Evolutionary conservation across 2,329 filamentous ascomycete species (phyloP).

Genomic region (Metarhizium humberi): DNA sequence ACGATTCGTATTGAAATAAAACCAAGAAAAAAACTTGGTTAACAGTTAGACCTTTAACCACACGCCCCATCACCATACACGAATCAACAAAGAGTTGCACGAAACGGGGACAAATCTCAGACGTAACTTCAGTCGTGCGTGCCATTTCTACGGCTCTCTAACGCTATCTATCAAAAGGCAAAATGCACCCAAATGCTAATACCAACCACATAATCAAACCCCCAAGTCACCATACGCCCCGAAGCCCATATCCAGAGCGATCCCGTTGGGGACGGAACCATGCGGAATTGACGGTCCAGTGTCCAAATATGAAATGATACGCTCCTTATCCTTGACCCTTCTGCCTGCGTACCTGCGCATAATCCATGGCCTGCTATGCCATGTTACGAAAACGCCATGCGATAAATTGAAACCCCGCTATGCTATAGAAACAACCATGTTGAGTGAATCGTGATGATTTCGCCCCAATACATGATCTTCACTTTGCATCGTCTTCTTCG

Average conservation of each 20-base stretch:
- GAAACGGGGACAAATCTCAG: no score
- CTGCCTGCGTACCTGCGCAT: not conserved
- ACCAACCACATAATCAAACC: not conserved
- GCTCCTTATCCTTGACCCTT: not conserved
- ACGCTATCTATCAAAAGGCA: not conserved
- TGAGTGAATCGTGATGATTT: not conserved
- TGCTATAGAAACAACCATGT: slow-evolving; percentile 1
- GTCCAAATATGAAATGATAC: not conserved
- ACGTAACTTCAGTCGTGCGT: no score
- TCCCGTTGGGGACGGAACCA: not conserved
- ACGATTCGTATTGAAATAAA: no score
- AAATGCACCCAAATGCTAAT: not conserved
- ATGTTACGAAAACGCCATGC: not conserved
- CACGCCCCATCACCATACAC: no score
- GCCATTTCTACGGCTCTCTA: not conserved
- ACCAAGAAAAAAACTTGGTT: no score
- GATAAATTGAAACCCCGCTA: slow-evolving; percentile 4
- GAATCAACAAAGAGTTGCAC: no score
- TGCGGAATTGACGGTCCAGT: not conserved
- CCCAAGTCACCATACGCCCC: not conserved
- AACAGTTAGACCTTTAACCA: no score
- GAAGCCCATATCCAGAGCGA: not conserved
- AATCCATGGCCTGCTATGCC: not conserved
- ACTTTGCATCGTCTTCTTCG: slow-evolving; percentile 4
- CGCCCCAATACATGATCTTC: not conserved